phyloP scores from a whole-genome alignment of 306 rosid genomes.

The Trifolium subterraneum region DNA sequence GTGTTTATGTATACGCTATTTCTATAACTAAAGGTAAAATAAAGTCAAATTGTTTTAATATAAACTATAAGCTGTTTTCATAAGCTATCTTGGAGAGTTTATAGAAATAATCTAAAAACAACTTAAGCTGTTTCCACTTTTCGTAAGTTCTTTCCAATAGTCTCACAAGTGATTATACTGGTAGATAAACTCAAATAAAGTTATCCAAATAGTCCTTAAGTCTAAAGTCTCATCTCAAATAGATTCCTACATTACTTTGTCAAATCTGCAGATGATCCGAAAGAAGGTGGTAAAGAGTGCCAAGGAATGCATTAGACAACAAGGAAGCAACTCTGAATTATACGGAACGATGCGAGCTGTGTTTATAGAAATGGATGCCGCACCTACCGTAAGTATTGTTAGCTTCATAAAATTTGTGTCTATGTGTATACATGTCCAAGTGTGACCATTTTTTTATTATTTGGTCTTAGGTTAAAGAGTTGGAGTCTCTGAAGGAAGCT shows the following conservation, averaged over 20 bases:
- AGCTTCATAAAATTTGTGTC: background rate
- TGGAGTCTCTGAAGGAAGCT: conserved; percentile 51
- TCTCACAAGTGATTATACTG: background rate
- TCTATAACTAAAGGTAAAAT: background rate
- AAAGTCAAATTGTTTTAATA: background rate
- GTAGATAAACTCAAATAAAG: background rate
- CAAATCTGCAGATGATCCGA: conserved; percentile 62
- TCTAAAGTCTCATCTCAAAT: background rate
- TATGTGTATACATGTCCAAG: background rate
- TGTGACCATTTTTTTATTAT: background rate
- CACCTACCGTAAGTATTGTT: conserved; percentile 20
- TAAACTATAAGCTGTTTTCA: background rate
- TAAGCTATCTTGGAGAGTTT: background rate
- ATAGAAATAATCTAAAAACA: background rate
- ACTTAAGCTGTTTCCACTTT: background rate
- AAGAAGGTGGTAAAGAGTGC: conserved; percentile 81
- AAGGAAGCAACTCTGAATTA: conserved; percentile 18
- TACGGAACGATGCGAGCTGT: conserved; percentile 16
- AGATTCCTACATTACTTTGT: conserved; percentile 29
- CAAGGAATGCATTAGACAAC: conserved; percentile 72
- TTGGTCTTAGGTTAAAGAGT: conserved; percentile 4
- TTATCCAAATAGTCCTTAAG: background rate
- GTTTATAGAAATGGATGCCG: conserved; percentile 28
- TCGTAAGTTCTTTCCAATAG: background rate
- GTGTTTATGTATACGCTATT: background rate